Evolutionary conservation across 768 basidiomycete genomes (phyloP), one percentile per base, ranked within the genome.

Genomic region (Rhizopogon vesiculosus): DNA sequence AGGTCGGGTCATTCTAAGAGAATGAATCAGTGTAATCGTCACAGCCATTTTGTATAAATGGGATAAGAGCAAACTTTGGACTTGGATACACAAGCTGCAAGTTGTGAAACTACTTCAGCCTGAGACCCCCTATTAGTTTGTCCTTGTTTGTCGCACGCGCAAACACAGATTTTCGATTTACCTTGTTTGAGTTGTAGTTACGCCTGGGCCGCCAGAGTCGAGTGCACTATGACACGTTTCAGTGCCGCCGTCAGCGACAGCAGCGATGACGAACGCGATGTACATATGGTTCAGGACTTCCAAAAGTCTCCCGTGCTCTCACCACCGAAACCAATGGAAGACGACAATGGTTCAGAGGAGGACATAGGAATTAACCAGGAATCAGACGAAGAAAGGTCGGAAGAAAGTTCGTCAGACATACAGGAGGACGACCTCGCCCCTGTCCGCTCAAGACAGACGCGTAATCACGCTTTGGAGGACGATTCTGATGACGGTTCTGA

Each of bases 211-310:
- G 51, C 42, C n/a, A 44, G 22, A 50, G 13, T 29, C 48, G 39
- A 50, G 54, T 55, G 55, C 35, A 64, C 60, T 46, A 88, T 88
- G 86, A 77, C 85, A 56, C 84, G 86, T 51, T 89, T 88, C 73
- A 79, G 81, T 55, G 87, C 86, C 31, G 79, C 80, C 65, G 72
- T 75, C 16, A 83, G 80, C 69, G 85, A 84, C 67, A 76, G 69
- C 60, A 76, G 76, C 53, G 81, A 81, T 65, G 78, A 81, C 65
- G 80, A 79, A 52, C 75, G 76, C 35, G 71, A 72, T 35, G 59
- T 69, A 6, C 63, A 70, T 54, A 52, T 69, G 57, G 66, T 68
- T 39, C 52, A 66, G 44, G 64, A 70, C 60, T 66, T 43, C 25
- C 64, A 48, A 13, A 61, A 59, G 48, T 50, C 28, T 2, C 43